These are phyloP conservation scores for Cryptococcus jaspeensis DNA, from an alignment of 1,284 basidiomycete genomes.

Conservation along the genomic window DNA sequence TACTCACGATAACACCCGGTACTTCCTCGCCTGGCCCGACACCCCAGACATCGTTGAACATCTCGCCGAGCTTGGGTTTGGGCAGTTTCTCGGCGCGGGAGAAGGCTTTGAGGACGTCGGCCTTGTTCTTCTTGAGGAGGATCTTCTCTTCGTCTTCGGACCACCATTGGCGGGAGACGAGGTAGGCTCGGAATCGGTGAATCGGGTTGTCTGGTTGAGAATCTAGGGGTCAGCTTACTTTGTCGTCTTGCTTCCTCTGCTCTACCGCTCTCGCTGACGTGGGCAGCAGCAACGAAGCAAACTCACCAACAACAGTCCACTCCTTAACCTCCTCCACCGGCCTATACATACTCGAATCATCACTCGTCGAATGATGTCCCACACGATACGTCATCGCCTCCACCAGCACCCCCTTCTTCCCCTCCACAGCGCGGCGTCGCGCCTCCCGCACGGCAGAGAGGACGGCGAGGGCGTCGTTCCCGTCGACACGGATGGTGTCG, in stretches of 20 bases:
- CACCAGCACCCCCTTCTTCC: constrained; percentile 78
- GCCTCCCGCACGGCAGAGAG: constrained; percentile 78
- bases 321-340: constrained; percentile 81
- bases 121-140: constrained; percentile 66
- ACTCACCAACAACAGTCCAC: constrained; percentile 64
- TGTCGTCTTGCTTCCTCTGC: neutral
- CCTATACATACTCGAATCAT: constrained; percentile 89
- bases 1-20: constrained; percentile 78
- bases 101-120: constrained; percentile 74
- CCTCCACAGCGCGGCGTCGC: constrained; percentile 69
- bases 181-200: constrained; percentile 74
- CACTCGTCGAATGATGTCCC: constrained; percentile 92
- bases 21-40: constrained; percentile 63
- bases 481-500: constrained; percentile 86
- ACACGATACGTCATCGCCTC: constrained; percentile 93
- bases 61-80: constrained; percentile 67
- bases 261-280: too few relatives aligned
- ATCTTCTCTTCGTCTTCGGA: constrained; percentile 69
- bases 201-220: constrained; percentile 76
- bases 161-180: constrained; percentile 88
- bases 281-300: too few relatives aligned
- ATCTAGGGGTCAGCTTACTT: neutral
- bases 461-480: constrained; percentile 89
- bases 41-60: constrained; percentile 79
- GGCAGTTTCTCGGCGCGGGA: constrained; percentile 71